Evolutionary conservation across 2,329 filamentous ascomycete species (phyloP).

Genomic region (Nectriaceae sp.): DNA sequence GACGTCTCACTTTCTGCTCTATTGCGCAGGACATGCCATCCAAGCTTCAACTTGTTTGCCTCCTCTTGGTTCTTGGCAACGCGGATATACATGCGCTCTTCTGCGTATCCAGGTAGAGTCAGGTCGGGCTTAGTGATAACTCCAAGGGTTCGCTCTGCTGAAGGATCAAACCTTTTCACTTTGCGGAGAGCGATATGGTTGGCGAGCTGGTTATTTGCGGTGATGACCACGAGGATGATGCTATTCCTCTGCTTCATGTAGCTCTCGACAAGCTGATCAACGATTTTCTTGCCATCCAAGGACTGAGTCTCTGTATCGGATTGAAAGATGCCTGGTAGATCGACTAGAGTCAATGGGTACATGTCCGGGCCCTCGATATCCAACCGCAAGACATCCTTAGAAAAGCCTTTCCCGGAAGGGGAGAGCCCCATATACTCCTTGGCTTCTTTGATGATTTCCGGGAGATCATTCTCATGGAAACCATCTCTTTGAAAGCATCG

Average conservation of each 20-base stretch:
- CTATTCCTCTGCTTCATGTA: conserved; percentile 62
- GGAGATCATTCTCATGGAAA: conserved; percentile 44
- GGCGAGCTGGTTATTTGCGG: conserved; percentile 50
- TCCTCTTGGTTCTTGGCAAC: conserved; percentile 35
- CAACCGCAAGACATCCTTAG: conserved; percentile 47
- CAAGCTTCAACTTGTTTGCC: conserved; percentile 38
- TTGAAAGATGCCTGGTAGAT: conserved; percentile 52
- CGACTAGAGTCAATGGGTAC: conserved; percentile 53
- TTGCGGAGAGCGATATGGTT: conserved; percentile 53
- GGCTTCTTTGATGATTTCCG: conserved; percentile 52
- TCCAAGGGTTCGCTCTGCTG: conserved; percentile 51
- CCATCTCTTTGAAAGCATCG: conserved; percentile 32
- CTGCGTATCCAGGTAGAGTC: conserved; percentile 37
- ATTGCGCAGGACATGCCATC: conserved; percentile 59
- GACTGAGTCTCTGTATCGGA: conserved; percentile 35
- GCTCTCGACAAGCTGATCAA: conserved; percentile 41
- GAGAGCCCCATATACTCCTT: conserved; percentile 50
- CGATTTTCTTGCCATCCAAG: conserved; percentile 29
- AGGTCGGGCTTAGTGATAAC: conserved; percentile 59
- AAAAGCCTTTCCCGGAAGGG: conserved; percentile 37
- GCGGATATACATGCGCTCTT: conserved; percentile 41
- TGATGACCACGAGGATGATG: conserved; percentile 59
- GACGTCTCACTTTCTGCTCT: conserved; percentile 35
- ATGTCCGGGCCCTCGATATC: conserved; percentile 46
- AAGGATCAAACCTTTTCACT: conserved; percentile 44